Evolutionary conservation across 345 rosid species (phyloP), one percentile per base, ranked within the genome.

Genomic region (Eucalyptus cloeziana): DNA sequence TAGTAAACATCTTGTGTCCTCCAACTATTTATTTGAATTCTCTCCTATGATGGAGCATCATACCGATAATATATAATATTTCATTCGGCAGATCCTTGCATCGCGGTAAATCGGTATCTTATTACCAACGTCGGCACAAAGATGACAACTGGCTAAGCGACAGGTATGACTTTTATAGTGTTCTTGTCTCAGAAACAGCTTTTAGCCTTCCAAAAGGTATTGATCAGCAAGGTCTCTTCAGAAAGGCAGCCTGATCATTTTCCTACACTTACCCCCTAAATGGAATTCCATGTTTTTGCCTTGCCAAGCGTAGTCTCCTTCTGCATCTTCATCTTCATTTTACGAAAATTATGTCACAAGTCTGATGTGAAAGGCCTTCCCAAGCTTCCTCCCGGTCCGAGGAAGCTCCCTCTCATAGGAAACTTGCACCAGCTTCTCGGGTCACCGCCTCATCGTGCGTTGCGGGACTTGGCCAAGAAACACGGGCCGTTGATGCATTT

Each of bases 401-500:
- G 50, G 52, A 91, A 92, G 88, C 89, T 94, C 5, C 93, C 93
- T 25, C 2, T 93, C 24, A 88, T 93, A 21, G 93, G 93, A 22
- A 93, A 91, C 86, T 21, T 94, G 67, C 94, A 91, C 85, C 91
- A 90, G 43, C 89, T 93, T 13, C 58, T 21, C 2, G 88, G 91
- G 49, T 64, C 92, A 10, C 81, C 50, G 33, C 92, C 91, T 22
- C 94, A 92, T 43, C 92, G 58, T 3, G 14, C 50, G 37, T 49
- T 92, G 16, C 50, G 87, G 56, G 88, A 93, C 33, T 88, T 93
- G 89, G 91, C 94, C 40, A 49, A 54, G 25, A 90, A 87, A 31
- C 47, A 91, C 79, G 93, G 95, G 14, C 90, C 91, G 27, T 13
- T 93, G 30, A 93, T 94, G 93, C 91, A 93, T 62, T 89, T 92